Evolutionary conservation across 331 rosid species (phyloP), one percentile per base, ranked within the genome.

Genomic region (Prunus yedoensis): DNA sequence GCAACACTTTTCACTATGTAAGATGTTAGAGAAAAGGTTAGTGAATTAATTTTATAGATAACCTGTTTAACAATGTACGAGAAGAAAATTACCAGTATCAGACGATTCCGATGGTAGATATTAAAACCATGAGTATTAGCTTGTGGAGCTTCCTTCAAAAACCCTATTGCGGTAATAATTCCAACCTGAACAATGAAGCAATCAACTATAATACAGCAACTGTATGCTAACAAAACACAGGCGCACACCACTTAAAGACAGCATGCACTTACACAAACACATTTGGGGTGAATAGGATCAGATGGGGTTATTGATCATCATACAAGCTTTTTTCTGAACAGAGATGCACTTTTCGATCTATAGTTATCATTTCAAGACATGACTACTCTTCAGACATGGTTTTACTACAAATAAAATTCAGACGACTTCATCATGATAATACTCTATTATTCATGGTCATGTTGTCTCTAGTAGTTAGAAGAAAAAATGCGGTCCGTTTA

Each of bases 81-180:
- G 73, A 75, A 10, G 66, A 51, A 10, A 52, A 41, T 4, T 76
- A 38, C 98, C 89, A 87, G 68, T 74, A 93, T 93, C 79, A 93
- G 77, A 59, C 96, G 92, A 80, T 90, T 93, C 80, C 89, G 90
- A 85, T 93, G 93, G 90, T 93, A 93, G 66, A 93, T 70, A 73
- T 86, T 89, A 87, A 93, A 93, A 79, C 98, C 97, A 35, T 89
- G 97, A 64, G 84, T 57, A 66, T 43, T 57, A 50, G 87, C 81
- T 14, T 6, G 72, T 15, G 98, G 97, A 80, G 97, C 98, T 74
- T 93, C 98, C 78, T 89, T 91, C 66, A 87, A 75, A 86, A 88
- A 93, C 51, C 98, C 98, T 79, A 93, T 87, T 56, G 93, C 88
- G 15, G 93, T 88, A 77, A 89, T 80, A 71, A 80, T 71, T 63